These are phyloP conservation scores for Colletotrichum tamarilloi DNA, from an alignment of 2,329 filamentous ascomycete species.

Conservation along the genomic window DNA sequence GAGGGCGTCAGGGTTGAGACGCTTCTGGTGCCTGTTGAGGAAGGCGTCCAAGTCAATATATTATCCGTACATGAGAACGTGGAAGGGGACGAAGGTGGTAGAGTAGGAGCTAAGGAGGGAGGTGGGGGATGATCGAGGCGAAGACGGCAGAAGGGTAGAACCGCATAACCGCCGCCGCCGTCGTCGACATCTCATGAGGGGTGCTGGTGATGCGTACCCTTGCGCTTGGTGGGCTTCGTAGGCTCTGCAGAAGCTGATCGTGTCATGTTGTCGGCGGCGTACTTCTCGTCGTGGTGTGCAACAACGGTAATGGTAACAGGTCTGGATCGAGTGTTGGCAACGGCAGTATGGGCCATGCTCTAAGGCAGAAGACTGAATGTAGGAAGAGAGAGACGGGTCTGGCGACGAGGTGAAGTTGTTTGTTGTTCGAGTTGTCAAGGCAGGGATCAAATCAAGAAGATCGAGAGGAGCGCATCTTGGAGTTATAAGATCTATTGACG, in stretches of 20 bases:
- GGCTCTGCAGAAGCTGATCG: slow-evolving; percentile 57
- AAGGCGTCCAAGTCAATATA: slow-evolving; percentile 16
- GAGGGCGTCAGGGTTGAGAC: slow-evolving; percentile 90
- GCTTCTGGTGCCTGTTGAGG: slow-evolving; percentile 69
- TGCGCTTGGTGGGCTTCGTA: slow-evolving; percentile 56
- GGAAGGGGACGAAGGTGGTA: slow-evolving; percentile 20
- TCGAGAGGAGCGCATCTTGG: slow-evolving; percentile 31
- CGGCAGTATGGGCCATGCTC: slow-evolving; percentile 33
- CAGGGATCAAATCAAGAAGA: slow-evolving; percentile 26
- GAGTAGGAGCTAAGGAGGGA: not conserved
- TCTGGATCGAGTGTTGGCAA: slow-evolving; percentile 31
- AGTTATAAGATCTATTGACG: slow-evolving; percentile 35
- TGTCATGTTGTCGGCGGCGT: slow-evolving; percentile 47
- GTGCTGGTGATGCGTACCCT: slow-evolving; percentile 49
- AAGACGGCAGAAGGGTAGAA: not conserved
- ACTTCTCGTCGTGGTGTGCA: slow-evolving; percentile 30
- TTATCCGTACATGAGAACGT: not conserved
- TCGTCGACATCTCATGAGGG: not conserved
- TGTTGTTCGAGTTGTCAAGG: slow-evolving; percentile 30
- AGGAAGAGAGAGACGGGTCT: slow-evolving; percentile 20
- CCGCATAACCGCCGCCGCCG: not conserved
- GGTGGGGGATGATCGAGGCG: not conserved
- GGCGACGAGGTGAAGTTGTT: slow-evolving; percentile 19
- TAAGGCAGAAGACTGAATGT: not conserved
- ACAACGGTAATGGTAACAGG: slow-evolving; percentile 26